Evolutionary conservation across 176 grass and related monocot species (phyloP).

Genomic region (Microstegium vimineum): DNA sequence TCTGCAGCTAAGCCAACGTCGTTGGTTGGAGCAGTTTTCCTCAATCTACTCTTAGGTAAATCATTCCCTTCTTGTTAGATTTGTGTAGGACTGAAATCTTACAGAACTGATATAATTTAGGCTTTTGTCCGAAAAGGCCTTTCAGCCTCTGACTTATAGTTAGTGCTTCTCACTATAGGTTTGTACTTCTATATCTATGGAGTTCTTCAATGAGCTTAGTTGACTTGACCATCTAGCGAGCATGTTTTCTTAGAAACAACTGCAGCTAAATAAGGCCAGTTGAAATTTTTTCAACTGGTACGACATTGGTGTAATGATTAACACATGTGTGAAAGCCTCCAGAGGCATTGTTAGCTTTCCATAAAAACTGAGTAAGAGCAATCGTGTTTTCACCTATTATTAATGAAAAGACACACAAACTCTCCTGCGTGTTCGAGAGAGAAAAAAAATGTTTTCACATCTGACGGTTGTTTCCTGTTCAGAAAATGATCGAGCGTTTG

Average conservation of each 20-base stretch:
- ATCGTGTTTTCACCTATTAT: neutral
- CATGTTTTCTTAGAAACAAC: neutral
- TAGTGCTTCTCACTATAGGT: neutral
- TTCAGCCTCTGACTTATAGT: neutral
- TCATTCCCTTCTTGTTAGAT: slow-evolving; percentile 11
- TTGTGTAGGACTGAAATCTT: slow-evolving; percentile 6
- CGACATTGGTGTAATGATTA: neutral
- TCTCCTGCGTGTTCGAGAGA: neutral
- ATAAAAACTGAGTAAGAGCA: neutral
- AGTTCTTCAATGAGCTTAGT: neutral
- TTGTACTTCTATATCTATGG: slow-evolving; percentile 7
- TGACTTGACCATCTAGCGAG: neutral
- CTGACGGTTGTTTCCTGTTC: slow-evolving; percentile 25
- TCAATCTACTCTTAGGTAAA: slow-evolving; percentile 72
- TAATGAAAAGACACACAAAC: too few species aligned
- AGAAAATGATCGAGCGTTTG: slow-evolving; percentile 91
- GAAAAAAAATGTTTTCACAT: neutral
- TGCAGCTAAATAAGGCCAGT: neutral
- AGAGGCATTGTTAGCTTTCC: neutral
- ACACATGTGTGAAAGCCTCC: neutral
- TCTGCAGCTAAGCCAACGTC: slow-evolving; percentile 72
- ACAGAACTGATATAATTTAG: neutral
- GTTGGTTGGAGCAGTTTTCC: slow-evolving; percentile 71
- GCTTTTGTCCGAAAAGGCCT: neutral
- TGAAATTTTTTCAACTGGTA: neutral